Evolutionary conservation across 257 asterid species (phyloP).

Genomic region (Verbascum thapsus): DNA sequence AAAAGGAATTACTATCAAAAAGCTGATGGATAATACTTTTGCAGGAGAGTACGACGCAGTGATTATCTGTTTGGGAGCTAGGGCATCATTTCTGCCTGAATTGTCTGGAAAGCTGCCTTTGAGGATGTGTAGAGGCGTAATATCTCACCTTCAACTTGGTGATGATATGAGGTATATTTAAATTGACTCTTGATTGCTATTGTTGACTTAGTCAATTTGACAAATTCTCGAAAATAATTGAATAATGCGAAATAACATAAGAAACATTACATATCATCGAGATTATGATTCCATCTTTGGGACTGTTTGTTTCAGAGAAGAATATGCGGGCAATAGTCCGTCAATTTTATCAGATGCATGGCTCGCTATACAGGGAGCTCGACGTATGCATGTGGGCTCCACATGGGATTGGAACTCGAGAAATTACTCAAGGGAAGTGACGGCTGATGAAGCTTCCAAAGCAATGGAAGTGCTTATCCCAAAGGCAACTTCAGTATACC

Average conservation of each 20-base stretch:
- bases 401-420: conserved; percentile 95
- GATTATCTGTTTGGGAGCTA: conserved; percentile 83
- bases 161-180: conserved; percentile 56
- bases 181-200: no score
- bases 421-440: conserved; percentile 60
- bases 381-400: conserved; percentile 68
- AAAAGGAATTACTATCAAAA: no score
- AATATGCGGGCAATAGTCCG: conserved; percentile 66
- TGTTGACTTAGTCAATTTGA: no score
- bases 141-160: conserved; percentile 67
- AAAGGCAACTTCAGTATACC: conserved; percentile 69
- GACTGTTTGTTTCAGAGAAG: conserved; percentile 52
- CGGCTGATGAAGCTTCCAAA: conserved; percentile 57
- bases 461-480: conserved; percentile 65
- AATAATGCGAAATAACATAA: no score
- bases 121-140: conserved; percentile 88
- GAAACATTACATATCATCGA: no score
- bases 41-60: conserved; percentile 85
- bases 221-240: no score
- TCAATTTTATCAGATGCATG: conserved; percentile 89
- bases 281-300: neutral
- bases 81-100: conserved; percentile 75
- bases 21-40: conserved; percentile 24
- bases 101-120: conserved; percentile 73
- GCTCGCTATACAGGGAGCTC: conserved; percentile 79